Percentiles rank a stretch among this genome's conserved stretches.
Conservation (phyloP, 768 basidiomycete genomes). For the Trametes cubensis region DNA sequence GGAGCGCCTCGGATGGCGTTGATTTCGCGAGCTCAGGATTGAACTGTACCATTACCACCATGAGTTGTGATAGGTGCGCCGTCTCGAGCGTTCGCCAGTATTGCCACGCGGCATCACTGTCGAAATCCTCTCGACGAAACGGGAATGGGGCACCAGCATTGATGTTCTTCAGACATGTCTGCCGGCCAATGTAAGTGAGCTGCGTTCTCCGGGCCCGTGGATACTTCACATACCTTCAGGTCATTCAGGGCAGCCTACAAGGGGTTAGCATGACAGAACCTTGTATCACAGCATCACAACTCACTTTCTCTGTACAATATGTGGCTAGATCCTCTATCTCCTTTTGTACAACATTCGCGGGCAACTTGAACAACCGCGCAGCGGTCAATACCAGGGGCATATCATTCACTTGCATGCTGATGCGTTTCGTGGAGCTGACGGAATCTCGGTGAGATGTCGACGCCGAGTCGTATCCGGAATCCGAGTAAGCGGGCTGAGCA, state of each 20-base stretch:
- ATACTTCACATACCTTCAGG: slow-evolving; percentile 63
- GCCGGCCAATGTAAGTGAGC: slow-evolving; percentile 22
- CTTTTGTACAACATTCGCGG: slow-evolving; percentile 63
- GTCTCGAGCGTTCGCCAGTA: slow-evolving; percentile 85
- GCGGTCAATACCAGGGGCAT: slow-evolving; percentile 79
- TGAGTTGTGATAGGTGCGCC: slow-evolving; percentile 81
- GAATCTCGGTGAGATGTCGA: slow-evolving; percentile 65
- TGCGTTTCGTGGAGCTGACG: slow-evolving; percentile 38
- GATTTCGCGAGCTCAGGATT: slow-evolving; percentile 89
- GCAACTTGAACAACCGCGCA: slow-evolving; percentile 73
- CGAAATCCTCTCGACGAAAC: slow-evolving; percentile 85
- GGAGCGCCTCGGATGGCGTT: slow-evolving; percentile 56
- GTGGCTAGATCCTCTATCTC: slow-evolving; percentile 71
- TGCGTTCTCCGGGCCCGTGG: neutral
- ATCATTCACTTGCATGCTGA: slow-evolving; percentile 57
- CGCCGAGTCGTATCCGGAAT: slow-evolving; percentile 69
- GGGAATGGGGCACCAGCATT: slow-evolving; percentile 83
- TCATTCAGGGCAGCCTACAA: slow-evolving; percentile 80
- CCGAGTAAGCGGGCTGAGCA: slow-evolving; percentile 49
- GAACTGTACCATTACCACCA: slow-evolving; percentile 81
- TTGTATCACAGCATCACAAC: slow-evolving; percentile 10
- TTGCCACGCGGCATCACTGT: slow-evolving; percentile 78
- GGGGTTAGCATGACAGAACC: slow-evolving; percentile 9
- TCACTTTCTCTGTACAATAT: slow-evolving; percentile 76
- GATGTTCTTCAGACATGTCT: slow-evolving; percentile 92